Conservation (phyloP, 768 basidiomycete species). For the Kwoniella heveanensis region DNA sequence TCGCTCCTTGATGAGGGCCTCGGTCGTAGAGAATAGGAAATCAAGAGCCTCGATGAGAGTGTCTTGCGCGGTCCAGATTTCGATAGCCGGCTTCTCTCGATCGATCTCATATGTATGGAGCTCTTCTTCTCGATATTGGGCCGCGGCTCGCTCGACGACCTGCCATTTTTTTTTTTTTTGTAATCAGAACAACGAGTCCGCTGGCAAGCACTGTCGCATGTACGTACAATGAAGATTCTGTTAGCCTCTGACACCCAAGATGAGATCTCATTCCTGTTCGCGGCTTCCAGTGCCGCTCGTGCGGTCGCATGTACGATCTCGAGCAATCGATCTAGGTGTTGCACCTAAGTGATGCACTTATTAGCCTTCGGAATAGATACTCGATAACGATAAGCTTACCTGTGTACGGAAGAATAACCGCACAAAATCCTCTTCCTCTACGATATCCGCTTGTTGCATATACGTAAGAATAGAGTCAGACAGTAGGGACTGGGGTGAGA, state of each 20-base stretch:
- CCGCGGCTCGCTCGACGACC: slow-evolving; percentile 72
- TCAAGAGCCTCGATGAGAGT: slow-evolving; percentile 69
- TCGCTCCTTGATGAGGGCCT: slow-evolving; percentile 52
- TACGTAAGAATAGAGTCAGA: slow-evolving; percentile 68
- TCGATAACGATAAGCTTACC: slow-evolving; percentile 34
- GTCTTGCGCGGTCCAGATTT: slow-evolving; percentile 81
- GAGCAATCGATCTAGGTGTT: slow-evolving; percentile 69
- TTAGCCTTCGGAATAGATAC: not conserved
- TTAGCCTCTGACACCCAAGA: slow-evolving; percentile 69
- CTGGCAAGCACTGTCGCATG: not conserved
- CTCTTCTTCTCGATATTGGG: slow-evolving; percentile 74
- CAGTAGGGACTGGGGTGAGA: slow-evolving; percentile 62
- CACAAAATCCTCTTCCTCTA: slow-evolving; percentile 71
- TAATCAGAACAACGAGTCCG: not conserved
- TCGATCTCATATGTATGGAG: slow-evolving; percentile 75
- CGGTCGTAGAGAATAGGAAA: slow-evolving; percentile 66
- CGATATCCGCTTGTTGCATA: slow-evolving; percentile 66
- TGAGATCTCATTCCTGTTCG: slow-evolving; percentile 59
- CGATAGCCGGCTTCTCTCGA: slow-evolving; percentile 62
- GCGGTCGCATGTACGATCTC: slow-evolving; percentile 56
- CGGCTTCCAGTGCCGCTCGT: slow-evolving; percentile 51
- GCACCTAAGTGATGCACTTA: slow-evolving; percentile 55
- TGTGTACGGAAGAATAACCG: slow-evolving; percentile 79
- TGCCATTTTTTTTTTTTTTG: slow-evolving; percentile 44
- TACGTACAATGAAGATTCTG: slow-evolving; percentile 67